phyloP scores from a whole-genome alignment of 2,329 filamentous ascomycete species.

The Paecilomyces dactylethromorphus region DNA sequence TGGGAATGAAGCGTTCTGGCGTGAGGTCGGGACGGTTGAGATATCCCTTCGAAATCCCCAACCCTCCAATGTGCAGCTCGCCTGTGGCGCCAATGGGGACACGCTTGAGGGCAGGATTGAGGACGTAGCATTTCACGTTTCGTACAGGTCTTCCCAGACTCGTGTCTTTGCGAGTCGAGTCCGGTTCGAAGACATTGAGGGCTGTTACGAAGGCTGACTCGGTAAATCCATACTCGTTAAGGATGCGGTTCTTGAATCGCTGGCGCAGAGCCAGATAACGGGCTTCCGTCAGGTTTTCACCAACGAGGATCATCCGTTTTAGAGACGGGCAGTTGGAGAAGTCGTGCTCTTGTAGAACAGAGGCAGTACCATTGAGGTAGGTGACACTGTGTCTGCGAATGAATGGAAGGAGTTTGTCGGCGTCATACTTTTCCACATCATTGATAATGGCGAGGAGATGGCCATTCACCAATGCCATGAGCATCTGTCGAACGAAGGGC shows the following conservation, averaged over 20 bases:
- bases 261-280: conserved; percentile 4
- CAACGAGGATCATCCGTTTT: conserved; percentile 4
- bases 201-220: conserved; percentile 11
- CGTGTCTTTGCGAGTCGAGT: conserved; percentile 3
- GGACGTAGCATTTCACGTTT: conserved; percentile 7
- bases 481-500: neutral
- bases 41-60: conserved; percentile 11
- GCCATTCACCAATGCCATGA: neutral
- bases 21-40: conserved; percentile 11
- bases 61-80: conserved; percentile 9
- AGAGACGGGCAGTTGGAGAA: conserved; percentile 5
- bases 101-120: conserved; percentile 5
- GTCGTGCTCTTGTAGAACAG: neutral
- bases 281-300: conserved; percentile 9
- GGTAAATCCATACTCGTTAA: conserved; percentile 12
- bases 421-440: neutral
- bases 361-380: neutral
- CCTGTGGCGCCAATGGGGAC: conserved; percentile 10
- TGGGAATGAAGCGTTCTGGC: conserved; percentile 2
- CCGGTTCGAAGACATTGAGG: conserved; percentile 3
- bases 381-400: neutral
- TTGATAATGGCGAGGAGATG: conserved; percentile 1
- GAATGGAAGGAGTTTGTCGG: neutral
- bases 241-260: conserved; percentile 2
- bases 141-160: conserved; percentile 8